phyloP scores from a whole-genome alignment of 768 basidiomycete species.

The Collybia mongolica region DNA sequence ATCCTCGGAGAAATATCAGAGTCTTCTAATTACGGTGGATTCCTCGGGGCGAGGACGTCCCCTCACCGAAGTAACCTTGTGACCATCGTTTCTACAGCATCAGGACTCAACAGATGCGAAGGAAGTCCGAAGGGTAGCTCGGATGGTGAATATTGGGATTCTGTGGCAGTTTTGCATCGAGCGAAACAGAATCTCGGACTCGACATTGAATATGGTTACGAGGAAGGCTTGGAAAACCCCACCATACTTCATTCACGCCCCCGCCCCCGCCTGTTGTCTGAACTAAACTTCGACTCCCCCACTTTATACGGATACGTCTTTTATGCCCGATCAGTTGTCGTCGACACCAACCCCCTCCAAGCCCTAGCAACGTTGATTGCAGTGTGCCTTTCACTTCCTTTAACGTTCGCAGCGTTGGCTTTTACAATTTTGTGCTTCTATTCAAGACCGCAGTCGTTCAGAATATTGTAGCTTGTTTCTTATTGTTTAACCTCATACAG shows the following conservation, averaged over 20 bases:
- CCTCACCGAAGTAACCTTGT: neutral
- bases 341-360: conserved; percentile 6
- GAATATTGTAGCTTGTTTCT: conserved; percentile 25
- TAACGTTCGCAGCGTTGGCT: conserved; percentile 34
- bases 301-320: too few relatives aligned
- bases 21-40: neutral
- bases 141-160: conserved; percentile 2
- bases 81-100: too few relatives aligned
- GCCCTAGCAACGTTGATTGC: conserved; percentile 22
- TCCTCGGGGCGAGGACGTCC: conserved; percentile 3
- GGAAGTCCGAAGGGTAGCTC: conserved; percentile 4
- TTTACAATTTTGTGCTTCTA: conserved; percentile 41
- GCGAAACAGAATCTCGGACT: conserved; percentile 32
- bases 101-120: too few relatives aligned
- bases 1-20: conserved; percentile 15
- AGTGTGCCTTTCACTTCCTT: conserved; percentile 28
- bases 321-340: too few relatives aligned
- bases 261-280: neutral
- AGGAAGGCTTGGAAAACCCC: conserved; percentile 18
- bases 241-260: neutral
- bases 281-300: too few relatives aligned
- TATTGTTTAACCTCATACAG: too few relatives aligned
- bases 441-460: conserved; percentile 32
- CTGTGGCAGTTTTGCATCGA: conserved; percentile 17
- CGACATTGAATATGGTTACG: conserved; percentile 18